Base-by-base conservation (phyloP, 805 yeast species). In the Dipodascopsis tothii region DNA sequence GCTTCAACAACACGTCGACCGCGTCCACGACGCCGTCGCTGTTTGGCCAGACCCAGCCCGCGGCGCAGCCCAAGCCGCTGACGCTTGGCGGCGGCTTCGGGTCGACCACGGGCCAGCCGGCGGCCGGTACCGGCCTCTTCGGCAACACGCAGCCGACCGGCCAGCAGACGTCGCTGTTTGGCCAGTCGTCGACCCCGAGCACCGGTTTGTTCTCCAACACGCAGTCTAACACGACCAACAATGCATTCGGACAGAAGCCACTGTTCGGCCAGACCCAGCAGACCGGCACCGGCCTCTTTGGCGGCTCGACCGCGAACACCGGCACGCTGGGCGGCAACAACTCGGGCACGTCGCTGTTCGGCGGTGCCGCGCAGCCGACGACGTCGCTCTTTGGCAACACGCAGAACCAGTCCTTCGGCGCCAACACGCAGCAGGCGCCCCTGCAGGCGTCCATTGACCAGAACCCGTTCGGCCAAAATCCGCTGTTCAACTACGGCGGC, bases 381-480 rank as follows among this genome's bases (percentile, higher is more conserved):
- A 32, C 42, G 6, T 48, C 55, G 6, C 21, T 60, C 37, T 57
- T 57, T 41, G 58, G 59, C 17, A 37, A 14, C 11, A 40, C 40
- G 17, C 44, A 37, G 17, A 17, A 21, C 7, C 36, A 44, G 18
- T 20, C 35, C 14, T 9, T 36, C 5, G 51, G 45, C 6, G 36
- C 20, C 9, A 20, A 19, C 20, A 55, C 51, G 37, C 63, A 50
- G 46, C 61, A 52, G 42, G 63, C 55, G 32, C 62, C 62, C 9
- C 46, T 56, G 5, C 59, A 55, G 38, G 64, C 71, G 35, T 54
- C 65, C 25, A 59, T 65, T 41, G 69, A 66, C 45, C 69, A 71
- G 46, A 76, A 81, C 59, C 95, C 96, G 35, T 88, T 84, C 59
- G 94, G 95, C 1, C 72, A 76, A 38, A 80, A 80, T 55, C 83